These are phyloP conservation scores for Aspergillus udagawae DNA, from an alignment of 2,329 filamentous ascomycete species.

Conservation along the genomic window DNA sequence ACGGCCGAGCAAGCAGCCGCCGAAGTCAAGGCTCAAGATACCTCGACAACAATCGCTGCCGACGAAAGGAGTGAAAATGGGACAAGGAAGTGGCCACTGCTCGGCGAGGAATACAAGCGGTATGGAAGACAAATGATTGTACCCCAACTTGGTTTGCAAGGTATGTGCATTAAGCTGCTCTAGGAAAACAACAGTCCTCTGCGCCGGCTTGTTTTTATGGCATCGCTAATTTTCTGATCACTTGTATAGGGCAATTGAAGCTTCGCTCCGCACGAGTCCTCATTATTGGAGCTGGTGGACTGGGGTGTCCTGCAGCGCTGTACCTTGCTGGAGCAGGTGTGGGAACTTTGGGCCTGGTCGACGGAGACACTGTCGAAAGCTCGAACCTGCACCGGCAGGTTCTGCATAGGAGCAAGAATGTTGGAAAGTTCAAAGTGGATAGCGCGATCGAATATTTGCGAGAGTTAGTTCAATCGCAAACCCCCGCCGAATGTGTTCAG, in stretches of 20 bases:
- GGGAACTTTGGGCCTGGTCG: conserved; percentile 76
- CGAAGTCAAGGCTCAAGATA: conserved; percentile 8
- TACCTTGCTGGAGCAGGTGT: conserved; percentile 89
- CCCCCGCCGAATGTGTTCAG: not conserved
- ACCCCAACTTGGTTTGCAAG: conserved; percentile 71
- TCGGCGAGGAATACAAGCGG: conserved; percentile 70
- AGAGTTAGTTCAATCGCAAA: conserved; percentile 39
- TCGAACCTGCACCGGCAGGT: conserved; percentile 94
- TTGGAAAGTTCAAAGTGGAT: conserved; percentile 75
- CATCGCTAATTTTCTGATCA: conserved; percentile 4
- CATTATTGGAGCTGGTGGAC: conserved; percentile 79
- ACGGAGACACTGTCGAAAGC: conserved; percentile 80
- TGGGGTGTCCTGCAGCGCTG: conserved; percentile 88
- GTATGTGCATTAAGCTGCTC: conserved; percentile 38
- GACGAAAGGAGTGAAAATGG: not conserved
- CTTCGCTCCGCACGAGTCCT: conserved; percentile 69
- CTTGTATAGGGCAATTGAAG: conserved; percentile 63
- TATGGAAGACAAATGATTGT: conserved; percentile 92
- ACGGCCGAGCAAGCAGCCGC: conserved; percentile 25
- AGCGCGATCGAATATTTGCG: conserved; percentile 63
- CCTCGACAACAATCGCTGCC: not conserved
- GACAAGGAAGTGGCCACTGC: conserved; percentile 61
- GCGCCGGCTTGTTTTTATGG: not conserved
- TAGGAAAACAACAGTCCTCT: not conserved
- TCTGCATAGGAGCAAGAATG: conserved; percentile 65